Evolutionary conservation across 2,329 filamentous ascomycete species (phyloP).

Genomic region (Ceratocystis diversiconidia): DNA sequence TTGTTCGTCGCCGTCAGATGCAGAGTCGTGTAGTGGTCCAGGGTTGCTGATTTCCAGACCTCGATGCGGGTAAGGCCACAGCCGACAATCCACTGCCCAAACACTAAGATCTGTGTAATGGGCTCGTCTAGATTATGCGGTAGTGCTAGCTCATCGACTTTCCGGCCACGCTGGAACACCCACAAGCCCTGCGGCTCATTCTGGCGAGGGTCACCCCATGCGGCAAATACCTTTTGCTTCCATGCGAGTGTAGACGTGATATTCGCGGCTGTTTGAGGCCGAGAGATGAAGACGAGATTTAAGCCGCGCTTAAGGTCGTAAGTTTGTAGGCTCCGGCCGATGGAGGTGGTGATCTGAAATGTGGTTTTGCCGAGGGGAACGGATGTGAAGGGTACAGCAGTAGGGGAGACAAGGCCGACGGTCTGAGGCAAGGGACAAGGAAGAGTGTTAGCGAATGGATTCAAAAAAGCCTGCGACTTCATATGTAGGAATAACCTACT

Average conservation of each 20-base stretch:
- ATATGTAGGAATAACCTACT: conserved; percentile 36
- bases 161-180: conserved; percentile 85
- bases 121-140: conserved; percentile 53
- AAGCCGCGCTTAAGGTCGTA: conserved; percentile 86
- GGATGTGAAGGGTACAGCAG: conserved; percentile 75
- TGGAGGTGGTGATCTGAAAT: conserved; percentile 93
- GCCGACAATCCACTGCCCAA: conserved; percentile 83
- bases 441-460: not conserved
- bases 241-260: conserved; percentile 82
- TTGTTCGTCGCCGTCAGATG: conserved; percentile 42
- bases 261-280: conserved; percentile 69
- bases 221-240: conserved; percentile 77
- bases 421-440: conserved; percentile 40
- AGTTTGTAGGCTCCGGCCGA: conserved; percentile 79
- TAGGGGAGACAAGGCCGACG: conserved; percentile 83
- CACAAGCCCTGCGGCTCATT: conserved; percentile 56
- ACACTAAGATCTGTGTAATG: conserved; percentile 62
- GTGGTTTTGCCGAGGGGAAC: conserved; percentile 83
- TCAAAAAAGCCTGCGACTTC: conserved; percentile 2
- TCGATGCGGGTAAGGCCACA: conserved; percentile 64
- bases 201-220: conserved; percentile 56
- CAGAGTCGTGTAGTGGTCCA: conserved; percentile 84
- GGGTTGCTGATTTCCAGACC: conserved; percentile 71
- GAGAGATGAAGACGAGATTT: conserved; percentile 83
- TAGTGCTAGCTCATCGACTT: conserved; percentile 57